These are phyloP conservation scores for Kurtzmaniella quercitrusa DNA, from an alignment of 1,139 yeast species.

Conservation along the genomic window DNA sequence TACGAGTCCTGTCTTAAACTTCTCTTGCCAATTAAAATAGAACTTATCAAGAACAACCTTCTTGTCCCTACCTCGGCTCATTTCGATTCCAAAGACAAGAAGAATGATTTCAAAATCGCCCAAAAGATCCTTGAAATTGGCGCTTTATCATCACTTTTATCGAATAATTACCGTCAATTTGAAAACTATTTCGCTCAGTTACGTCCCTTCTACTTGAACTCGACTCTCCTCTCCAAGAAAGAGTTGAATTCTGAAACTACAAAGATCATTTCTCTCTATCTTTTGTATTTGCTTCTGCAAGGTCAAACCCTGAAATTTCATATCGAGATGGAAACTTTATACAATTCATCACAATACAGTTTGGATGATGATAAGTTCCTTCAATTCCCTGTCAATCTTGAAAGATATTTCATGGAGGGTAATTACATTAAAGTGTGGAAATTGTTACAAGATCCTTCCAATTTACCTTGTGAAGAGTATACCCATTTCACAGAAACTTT, in stretches of 20 bases:
- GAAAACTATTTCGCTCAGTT: constrained; percentile 73
- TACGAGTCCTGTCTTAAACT: constrained; percentile 58
- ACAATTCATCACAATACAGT: constrained; percentile 43
- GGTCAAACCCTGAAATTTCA: constrained; percentile 87
- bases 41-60: constrained; percentile 71
- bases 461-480: constrained; percentile 55
- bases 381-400: constrained; percentile 82
- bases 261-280: constrained; percentile 72
- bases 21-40: constrained; percentile 70
- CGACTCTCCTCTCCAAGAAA: constrained; percentile 44
- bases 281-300: constrained; percentile 71
- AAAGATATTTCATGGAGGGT: constrained; percentile 95
- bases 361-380: constrained; percentile 52
- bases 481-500: constrained; percentile 59
- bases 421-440: constrained; percentile 91
- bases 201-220: constrained; percentile 63
- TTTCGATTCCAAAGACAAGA: constrained; percentile 35
- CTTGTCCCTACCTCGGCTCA: constrained; percentile 60
- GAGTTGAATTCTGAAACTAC: constrained; percentile 54
- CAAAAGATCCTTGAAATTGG: constrained; percentile 85
- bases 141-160: constrained; percentile 68
- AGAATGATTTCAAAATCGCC: constrained; percentile 72
- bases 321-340: constrained; percentile 76
- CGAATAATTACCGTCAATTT: constrained; percentile 59
- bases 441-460: constrained; percentile 54